Percentiles rank a stretch among this genome's conserved stretches.
phyloP scores from a whole-genome alignment of 352 stramenopile species.

The Globisporangium spinosum region DNA sequence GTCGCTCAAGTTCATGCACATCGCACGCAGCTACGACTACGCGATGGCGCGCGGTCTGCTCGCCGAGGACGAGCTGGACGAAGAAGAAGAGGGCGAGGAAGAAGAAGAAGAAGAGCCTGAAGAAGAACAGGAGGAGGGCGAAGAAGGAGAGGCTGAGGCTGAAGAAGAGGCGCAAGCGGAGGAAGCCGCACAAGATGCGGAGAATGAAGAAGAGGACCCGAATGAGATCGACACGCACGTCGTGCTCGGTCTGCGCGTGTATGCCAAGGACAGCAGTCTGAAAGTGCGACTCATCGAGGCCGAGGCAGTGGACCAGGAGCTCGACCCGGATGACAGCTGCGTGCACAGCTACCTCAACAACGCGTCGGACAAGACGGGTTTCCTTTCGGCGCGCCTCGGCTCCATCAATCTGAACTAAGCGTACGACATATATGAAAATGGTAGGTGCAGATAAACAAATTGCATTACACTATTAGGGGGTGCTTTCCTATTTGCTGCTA shows the following conservation, averaged over 20 bases:
- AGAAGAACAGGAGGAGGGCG: not conserved
- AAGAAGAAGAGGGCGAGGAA: not conserved
- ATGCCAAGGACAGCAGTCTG: conserved; percentile 27
- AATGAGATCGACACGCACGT: conserved; percentile 23
- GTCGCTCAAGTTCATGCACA: conserved; percentile 32
- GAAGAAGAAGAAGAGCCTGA: not conserved
- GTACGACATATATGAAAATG: no score
- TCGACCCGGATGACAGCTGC: conserved; percentile 29
- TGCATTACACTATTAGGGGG: no score
- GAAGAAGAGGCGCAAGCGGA: not conserved
- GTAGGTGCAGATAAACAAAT: no score
- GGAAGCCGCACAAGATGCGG: not conserved
- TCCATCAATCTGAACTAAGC: conserved; percentile 6
- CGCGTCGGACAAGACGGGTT: conserved; percentile 13
- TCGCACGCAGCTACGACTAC: conserved; percentile 33
- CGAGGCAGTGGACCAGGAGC: conserved; percentile 11
- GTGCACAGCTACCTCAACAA: conserved; percentile 22
- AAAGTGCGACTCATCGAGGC: conserved; percentile 15
- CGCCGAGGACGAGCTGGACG: conserved; percentile 4
- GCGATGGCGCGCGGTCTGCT: conserved; percentile 18
- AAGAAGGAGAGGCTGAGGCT: conserved; percentile 4
- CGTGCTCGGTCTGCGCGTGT: conserved; percentile 29
- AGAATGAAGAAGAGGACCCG: not conserved
- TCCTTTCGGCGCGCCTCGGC: conserved; percentile 14
- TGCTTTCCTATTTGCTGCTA: no score